Conservation (phyloP, 768 basidiomycete species). For the Tubosaeta brunneosetosa region DNA sequence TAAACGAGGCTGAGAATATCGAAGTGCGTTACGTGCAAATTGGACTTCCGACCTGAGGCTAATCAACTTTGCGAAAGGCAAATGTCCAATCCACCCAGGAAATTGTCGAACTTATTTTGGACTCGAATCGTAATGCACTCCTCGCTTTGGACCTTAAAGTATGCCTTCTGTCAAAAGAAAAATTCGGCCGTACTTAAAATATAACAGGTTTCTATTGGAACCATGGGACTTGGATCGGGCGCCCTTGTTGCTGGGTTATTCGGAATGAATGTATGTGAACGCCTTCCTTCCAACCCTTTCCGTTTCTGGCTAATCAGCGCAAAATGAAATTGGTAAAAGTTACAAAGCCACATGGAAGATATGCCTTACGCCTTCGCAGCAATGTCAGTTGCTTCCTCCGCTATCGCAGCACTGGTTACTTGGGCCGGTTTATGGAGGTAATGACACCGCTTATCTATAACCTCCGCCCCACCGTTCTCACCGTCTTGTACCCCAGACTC, state of each 20-base stretch:
- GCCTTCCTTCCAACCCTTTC: constrained; percentile 11
- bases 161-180: constrained; percentile 7
- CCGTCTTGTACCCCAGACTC: constrained; percentile 26
- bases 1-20: constrained; percentile 86
- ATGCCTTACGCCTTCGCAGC: constrained; percentile 70
- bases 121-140: constrained; percentile 91
- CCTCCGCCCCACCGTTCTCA: constrained; percentile 11
- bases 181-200: constrained; percentile 1
- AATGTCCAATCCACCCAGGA: constrained; percentile 98
- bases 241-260: constrained; percentile 89
- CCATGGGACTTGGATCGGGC: constrained; percentile 87
- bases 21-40: constrained; percentile 44
- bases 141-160: constrained; percentile 90
- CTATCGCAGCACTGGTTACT: constrained; percentile 58
- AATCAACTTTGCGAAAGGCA: constrained; percentile 34
- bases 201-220: constrained; percentile 81
- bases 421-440: constrained; percentile 63
- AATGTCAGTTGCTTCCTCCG: constrained; percentile 56
- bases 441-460: constrained; percentile 10
- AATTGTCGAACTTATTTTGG: constrained; percentile 93
- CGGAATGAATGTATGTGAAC: constrained; percentile 88
- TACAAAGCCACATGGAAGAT: constrained; percentile 69
- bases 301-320: constrained; percentile 19
- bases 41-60: neutral
- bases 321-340: constrained; percentile 39